Evolutionary conservation across 2,329 filamentous ascomycete species (phyloP), one percentile per base, ranked within the genome.

Genomic region (Trichoderma simmonsii): DNA sequence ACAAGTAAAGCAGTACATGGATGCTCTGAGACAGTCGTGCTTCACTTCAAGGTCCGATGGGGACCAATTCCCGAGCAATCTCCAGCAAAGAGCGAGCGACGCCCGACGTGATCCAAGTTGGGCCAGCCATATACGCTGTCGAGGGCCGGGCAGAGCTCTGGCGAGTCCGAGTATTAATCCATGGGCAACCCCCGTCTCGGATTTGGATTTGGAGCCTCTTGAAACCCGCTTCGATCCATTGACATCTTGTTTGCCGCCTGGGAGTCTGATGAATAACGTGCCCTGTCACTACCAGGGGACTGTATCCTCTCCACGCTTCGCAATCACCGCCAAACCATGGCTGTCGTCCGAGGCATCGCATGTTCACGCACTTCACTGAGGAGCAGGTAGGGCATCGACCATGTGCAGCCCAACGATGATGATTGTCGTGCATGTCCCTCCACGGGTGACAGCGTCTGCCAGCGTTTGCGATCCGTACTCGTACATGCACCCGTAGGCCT

Each of bases 21-120:
- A 32, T 21, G 26, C 61, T 15, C 18, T 21, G 6, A 7, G 36
- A 26, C 36, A 30, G 18, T 32, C 21, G 56, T 62, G 39, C 26
- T 39, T 61, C 57, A 54, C 14, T 62, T 70, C 59, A 51, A 59
- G 67, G 39, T 70, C 57, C 67, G 67, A 57, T 54, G 34, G 66
- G 21, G 21, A 32, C 14, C 36, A 70, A 28, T 70, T 39, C n/a
- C 67, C 67, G 67, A 70, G 39, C 30, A 43, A 70, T 70, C 67
- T 62, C 57, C 67, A 62, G 36, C 28, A 36, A 51, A 36, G 66
- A 70, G 59, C 57, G 67, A 70, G 57, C 43, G 18, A 70, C 21
- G 39, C 57, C 56, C 67, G 67, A 62, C 5, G 3, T 54, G 14
- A 30, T 36, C 30, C 12, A 11, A 36, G 67, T 34, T 14, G 15